A percentile compares a stretch with the other conserved stretches of the same genome.
Evolutionary conservation across 169 alveolate genomes (phyloP).

Genomic region (Neospora caninum): DNA sequence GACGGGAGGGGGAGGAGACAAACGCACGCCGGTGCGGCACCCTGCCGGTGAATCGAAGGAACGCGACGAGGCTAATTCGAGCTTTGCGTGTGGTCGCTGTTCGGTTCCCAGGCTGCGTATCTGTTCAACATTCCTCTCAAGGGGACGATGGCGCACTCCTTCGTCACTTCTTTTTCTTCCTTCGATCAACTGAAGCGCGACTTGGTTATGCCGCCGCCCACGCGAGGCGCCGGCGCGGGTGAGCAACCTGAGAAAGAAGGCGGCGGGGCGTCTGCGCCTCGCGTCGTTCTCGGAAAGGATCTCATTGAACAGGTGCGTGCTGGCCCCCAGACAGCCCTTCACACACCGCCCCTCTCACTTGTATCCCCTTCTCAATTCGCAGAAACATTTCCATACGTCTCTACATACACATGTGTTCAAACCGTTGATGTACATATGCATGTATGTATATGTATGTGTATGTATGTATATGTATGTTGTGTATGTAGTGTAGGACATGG

Average conservation of each 20-base stretch:
- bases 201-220: not conserved
- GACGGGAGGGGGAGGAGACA: no score
- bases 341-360: no score
- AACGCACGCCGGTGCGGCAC: no score
- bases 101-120: not conserved
- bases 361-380: no score
- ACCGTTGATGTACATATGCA: not conserved
- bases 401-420: no score
- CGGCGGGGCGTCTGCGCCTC: not conserved
- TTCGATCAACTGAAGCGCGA: not conserved
- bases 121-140: constrained; percentile 62
- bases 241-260: not conserved
- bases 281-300: not conserved
- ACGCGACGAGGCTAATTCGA: not conserved
- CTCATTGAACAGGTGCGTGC: not conserved
- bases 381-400: no score
- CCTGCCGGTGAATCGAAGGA: no score
- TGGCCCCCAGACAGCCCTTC: no score
- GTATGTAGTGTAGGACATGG: not conserved
- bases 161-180: constrained; percentile 76
- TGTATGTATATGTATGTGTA: not conserved
- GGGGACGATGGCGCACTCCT: constrained; percentile 89
- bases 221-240: not conserved
- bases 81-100: not conserved
- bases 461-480: not conserved